A percentile compares a stretch with the other conserved stretches of the same genome.
phyloP scores from a whole-genome alignment of 208 protist species.

The Leishmania lainsoni region DNA sequence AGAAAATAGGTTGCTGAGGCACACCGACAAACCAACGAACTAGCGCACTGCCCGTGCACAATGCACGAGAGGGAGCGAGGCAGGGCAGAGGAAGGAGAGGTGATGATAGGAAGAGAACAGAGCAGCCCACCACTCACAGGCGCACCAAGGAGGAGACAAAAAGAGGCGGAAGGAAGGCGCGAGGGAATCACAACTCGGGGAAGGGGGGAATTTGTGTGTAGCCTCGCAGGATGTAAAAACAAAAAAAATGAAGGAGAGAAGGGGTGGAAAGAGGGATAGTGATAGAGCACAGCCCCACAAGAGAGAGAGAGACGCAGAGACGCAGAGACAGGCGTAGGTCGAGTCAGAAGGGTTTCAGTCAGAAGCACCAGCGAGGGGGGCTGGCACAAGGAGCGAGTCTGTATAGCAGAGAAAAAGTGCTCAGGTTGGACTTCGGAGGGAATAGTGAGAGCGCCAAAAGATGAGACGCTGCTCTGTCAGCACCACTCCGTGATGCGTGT shows the following conservation, averaged over 20 bases:
- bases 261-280: neutral
- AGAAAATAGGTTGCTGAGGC: neutral
- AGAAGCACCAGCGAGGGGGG: neutral
- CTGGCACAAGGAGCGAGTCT: neutral
- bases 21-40: neutral
- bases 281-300: neutral
- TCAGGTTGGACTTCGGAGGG: neutral
- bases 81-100: neutral
- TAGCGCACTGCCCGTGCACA: neutral
- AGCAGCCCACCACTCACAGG: neutral
- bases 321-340: neutral
- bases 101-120: constrained; percentile 4
- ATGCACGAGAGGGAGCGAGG: neutral
- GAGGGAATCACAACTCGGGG: neutral
- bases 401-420: neutral
- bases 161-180: neutral
- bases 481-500: neutral
- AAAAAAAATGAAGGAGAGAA: neutral
- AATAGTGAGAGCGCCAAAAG: neutral
- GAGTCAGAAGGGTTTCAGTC: neutral
- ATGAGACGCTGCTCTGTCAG: neutral
- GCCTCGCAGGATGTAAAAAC: neutral
- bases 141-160: neutral
- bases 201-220: too few species aligned
- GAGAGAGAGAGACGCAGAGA: neutral